Conservation (phyloP, 208 protist genomes). For the Leptomonas pyrrhocoris region DNA sequence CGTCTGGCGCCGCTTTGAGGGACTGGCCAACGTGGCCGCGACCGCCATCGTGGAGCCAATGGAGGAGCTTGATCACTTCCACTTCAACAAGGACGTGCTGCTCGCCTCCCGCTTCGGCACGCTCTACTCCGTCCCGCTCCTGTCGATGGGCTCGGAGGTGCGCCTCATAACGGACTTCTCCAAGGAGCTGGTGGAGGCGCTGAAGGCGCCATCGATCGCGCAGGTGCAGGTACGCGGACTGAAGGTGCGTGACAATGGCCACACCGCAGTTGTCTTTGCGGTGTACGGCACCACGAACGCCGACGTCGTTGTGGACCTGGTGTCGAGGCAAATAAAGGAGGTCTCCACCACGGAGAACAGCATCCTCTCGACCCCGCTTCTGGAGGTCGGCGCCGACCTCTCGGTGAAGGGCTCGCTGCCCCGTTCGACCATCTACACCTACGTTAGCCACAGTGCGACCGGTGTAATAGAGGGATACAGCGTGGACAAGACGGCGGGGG, state of each 20-base stretch:
- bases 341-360: slow-evolving; percentile 16
- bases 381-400: slow-evolving; percentile 48
- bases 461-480: slow-evolving; percentile 67
- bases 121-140: slow-evolving; percentile 71
- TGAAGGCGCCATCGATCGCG: slow-evolving; percentile 47
- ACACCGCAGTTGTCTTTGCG: slow-evolving; percentile 28
- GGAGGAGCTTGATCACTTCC: slow-evolving; percentile 70
- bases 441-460: slow-evolving; percentile 38
- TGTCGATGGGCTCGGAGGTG: slow-evolving; percentile 52
- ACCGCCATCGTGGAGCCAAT: slow-evolving; percentile 56
- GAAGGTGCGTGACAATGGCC: slow-evolving; percentile 24
- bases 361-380: slow-evolving; percentile 22
- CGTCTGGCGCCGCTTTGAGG: slow-evolving; percentile 78
- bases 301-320: slow-evolving; percentile 31
- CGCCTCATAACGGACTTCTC: slow-evolving; percentile 66
- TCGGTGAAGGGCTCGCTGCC: slow-evolving; percentile 38
- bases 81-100: slow-evolving; percentile 76
- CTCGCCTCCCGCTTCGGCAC: slow-evolving; percentile 61
- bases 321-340: slow-evolving; percentile 10
- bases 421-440: slow-evolving; percentile 37
- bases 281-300: slow-evolving; percentile 16
- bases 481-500: slow-evolving; percentile 30
- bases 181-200: slow-evolving; percentile 33
- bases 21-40: slow-evolving; percentile 50
- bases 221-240: slow-evolving; percentile 48